Conservation (phyloP, 2,329 filamentous ascomycete genomes). For the Xylariaceae sp. region DNA sequence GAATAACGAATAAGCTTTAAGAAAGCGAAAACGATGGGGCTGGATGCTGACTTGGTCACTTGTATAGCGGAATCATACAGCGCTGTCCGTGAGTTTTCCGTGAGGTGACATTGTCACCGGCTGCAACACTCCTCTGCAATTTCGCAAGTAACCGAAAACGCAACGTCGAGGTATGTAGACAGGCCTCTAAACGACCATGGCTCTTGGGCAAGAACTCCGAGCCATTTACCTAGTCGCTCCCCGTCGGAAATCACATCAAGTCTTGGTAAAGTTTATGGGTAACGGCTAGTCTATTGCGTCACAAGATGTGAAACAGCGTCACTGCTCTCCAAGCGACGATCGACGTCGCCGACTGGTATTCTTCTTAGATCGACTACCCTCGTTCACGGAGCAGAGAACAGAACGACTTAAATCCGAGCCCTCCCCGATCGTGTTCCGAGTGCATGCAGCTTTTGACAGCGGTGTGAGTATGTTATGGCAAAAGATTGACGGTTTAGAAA, state of each 20-base stretch:
- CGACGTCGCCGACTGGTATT: too few species aligned
- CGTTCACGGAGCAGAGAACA: too few species aligned
- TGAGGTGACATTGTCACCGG: slow-evolving; percentile 24
- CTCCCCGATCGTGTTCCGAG: not conserved
- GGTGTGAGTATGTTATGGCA: not conserved
- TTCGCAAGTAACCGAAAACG: slow-evolving; percentile 14
- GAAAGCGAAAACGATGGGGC: slow-evolving; percentile 6
- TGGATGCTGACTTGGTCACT: slow-evolving; percentile 9
- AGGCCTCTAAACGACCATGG: slow-evolving; percentile 11
- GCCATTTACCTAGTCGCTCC: slow-evolving; percentile 15
- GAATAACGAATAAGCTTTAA: not conserved
- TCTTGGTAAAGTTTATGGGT: not conserved
- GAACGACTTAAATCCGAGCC: too few species aligned
- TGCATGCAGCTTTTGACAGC: not conserved
- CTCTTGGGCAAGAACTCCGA: slow-evolving; percentile 3
- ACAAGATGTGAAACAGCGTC: too few species aligned
- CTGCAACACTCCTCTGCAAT: slow-evolving; percentile 26
- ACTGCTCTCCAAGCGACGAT: too few species aligned
- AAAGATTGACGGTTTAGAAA: slow-evolving; percentile 2
- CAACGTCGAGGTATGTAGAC: slow-evolving; percentile 16
- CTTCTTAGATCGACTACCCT: too few species aligned
- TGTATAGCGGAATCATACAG: slow-evolving; percentile 10
- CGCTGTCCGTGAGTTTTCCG: slow-evolving; percentile 5
- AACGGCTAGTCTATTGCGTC: too few species aligned
- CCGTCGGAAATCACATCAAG: slow-evolving; percentile 19